Base-by-base conservation (phyloP, 371 early-diverging fungal species). In the Rhizopus delemar region DNA sequence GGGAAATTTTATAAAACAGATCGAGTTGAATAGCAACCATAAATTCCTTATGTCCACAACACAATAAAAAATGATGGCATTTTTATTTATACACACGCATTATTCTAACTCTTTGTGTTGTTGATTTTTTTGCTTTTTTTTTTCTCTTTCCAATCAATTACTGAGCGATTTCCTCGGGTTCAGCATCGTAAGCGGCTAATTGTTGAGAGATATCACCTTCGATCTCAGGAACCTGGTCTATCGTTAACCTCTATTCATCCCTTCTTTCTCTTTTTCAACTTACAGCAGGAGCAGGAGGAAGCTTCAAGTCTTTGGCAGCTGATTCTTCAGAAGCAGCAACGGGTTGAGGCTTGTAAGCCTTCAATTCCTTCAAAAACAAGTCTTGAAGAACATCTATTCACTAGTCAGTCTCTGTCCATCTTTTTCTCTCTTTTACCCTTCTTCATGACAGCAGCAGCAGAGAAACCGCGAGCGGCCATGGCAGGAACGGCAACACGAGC, bases 271-370 rank as follows among this genome's bases (percentile, higher is more conserved):
- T 29, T 12, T 41, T 9, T 13, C 8, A 29, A 57, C 69, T 68
- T 73, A 77, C 75, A 60, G 61, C 73, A 69, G 80, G 76, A 62
- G 76, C 67, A 64, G 76, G 50, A 56, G 80, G 80, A 52, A 79
- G 73, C 74, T 79, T 79, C 61, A 79, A 66, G 8, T 79, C 80
- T 74, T 79, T 79, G 61, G 71, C 80, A 53, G 63, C 62, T 39
- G 45, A 52, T 33, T 79, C 80, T 22, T 75, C 80, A 61, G 59
- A 63, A 62, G 75, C 60, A 57, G 74, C 80, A 56, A 66, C 54
- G 59, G 78, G 71, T 46, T 71, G 58, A 58, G 80, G 80, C 76
- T 79, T 79, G 74, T 79, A 79, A 52, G 61, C 74, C 76, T 79
- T 79, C 65, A 79, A 68, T 61, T 79, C 80, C 73, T 79, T 79